These are phyloP conservation scores for Sphagnum fallax DNA, from an alignment of 228 moss, liverwort and hornwort species.

Conservation along the genomic window DNA sequence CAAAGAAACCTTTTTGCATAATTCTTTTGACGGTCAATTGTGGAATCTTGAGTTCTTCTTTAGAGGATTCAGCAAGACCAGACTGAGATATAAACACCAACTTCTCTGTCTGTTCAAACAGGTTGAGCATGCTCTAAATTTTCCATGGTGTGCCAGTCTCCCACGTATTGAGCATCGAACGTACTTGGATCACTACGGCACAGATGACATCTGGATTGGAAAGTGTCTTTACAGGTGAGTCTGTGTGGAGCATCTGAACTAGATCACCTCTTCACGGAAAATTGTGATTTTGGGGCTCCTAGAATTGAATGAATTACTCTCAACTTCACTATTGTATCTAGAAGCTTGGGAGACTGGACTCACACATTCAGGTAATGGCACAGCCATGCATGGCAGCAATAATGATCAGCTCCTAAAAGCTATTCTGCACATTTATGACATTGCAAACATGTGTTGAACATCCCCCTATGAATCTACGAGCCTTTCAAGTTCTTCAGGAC, in stretches of 20 bases:
- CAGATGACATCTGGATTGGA: constrained; percentile 81
- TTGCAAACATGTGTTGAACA: not conserved
- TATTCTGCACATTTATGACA: not conserved
- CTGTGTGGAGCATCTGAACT: not conserved
- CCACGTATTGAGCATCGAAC: constrained; percentile 61
- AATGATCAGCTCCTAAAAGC: not conserved
- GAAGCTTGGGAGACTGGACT: too few relatives aligned
- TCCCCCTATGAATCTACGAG: not conserved
- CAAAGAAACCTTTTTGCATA: too few relatives aligned
- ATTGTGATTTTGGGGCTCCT: not conserved
- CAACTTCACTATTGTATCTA: not conserved
- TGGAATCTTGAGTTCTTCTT: too few relatives aligned
- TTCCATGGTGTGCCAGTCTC: constrained; percentile 54
- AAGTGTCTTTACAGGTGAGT: constrained; percentile 64
- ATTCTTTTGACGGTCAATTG: too few relatives aligned
- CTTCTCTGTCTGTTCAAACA: constrained; percentile 6
- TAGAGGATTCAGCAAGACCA: not conserved
- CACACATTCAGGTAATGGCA: not conserved
- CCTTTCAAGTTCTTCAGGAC: not conserved
- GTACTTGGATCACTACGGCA: constrained; percentile 76
- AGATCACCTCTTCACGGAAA: not conserved
- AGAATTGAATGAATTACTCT: not conserved
- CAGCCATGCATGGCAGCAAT: not conserved
- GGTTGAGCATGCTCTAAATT: constrained; percentile 62
- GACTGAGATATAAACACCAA: not conserved